These are phyloP conservation scores for Balansia obtecta DNA, from an alignment of 2,329 filamentous ascomycete species.

Conservation along the genomic window DNA sequence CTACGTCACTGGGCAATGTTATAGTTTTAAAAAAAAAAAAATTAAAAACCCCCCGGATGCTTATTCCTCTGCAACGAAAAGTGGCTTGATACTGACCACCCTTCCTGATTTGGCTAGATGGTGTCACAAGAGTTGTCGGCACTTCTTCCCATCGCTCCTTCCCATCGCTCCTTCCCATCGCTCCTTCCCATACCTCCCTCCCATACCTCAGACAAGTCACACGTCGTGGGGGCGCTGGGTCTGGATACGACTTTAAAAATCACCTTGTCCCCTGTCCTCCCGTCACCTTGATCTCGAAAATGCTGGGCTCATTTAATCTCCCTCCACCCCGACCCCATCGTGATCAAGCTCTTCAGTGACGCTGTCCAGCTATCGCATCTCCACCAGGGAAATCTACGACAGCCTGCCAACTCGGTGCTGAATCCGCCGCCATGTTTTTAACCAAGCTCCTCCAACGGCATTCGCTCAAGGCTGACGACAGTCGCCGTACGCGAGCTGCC, in stretches of 20 bases:
- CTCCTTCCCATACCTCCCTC: background rate
- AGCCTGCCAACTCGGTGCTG: background rate
- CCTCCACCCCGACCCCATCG: background rate
- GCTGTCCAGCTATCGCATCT: background rate
- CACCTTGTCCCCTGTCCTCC: background rate
- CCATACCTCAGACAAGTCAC: background rate
- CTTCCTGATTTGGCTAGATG: no score
- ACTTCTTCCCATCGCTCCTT: no score
- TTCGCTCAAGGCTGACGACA: conserved; percentile 31
- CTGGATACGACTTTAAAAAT: background rate
- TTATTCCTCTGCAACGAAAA: no score
- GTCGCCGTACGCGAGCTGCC: conserved; percentile 28
- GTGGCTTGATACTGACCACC: no score
- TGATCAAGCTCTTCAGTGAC: background rate
- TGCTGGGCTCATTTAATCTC: no score
- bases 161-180: no score
- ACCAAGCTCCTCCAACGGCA: conserved; percentile 32
- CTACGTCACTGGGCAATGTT: no score
- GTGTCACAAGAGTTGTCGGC: no score
- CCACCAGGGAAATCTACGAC: background rate
- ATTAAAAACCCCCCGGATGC: no score
- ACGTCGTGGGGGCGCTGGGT: background rate
- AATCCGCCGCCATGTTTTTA: conserved; percentile 22
- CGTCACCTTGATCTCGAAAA: background rate
- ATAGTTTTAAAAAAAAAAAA: no score